phyloP scores from a whole-genome alignment of 2,329 filamentous ascomycete species.

The Leptosphaerulina australis region DNA sequence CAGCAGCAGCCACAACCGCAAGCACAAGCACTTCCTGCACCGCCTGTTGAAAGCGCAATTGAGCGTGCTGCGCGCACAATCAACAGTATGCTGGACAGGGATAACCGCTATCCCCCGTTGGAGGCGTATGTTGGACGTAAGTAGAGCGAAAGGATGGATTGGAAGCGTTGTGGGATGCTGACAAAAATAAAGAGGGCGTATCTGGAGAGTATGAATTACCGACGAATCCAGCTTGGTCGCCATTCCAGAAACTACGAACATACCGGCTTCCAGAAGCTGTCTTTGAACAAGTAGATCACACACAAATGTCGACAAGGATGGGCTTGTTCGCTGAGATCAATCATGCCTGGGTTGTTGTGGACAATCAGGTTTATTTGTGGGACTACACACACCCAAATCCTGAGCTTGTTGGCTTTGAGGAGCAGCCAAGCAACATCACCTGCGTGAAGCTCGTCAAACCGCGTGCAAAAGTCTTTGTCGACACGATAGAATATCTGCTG shows the following conservation, averaged over 20 bases:
- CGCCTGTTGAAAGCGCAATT: constrained; percentile 62
- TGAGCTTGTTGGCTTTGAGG: constrained; percentile 89
- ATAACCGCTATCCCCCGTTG: constrained; percentile 84
- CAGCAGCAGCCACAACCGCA: constrained; percentile 29
- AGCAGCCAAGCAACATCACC: constrained; percentile 85
- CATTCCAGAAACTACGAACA: constrained; percentile 84
- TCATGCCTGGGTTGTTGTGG: constrained; percentile 94
- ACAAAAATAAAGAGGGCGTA: constrained; percentile 70
- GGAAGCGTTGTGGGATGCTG: constrained; percentile 26
- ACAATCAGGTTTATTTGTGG: constrained; percentile 96
- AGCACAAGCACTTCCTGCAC: constrained; percentile 32
- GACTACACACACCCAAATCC: constrained; percentile 94
- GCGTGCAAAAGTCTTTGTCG: constrained; percentile 84
- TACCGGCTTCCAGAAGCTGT: constrained; percentile 91
- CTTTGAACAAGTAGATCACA: constrained; percentile 88
- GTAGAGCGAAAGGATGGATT: constrained; percentile 40
- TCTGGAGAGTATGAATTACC: constrained; percentile 91
- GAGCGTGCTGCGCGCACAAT: constrained; percentile 82
- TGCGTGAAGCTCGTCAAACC: constrained; percentile 88
- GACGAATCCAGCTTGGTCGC: constrained; percentile 72
- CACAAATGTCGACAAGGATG: constrained; percentile 89
- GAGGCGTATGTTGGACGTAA: constrained; percentile 88
- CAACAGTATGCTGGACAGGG: constrained; percentile 75
- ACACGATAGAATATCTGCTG: constrained; percentile 82
- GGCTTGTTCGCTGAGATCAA: constrained; percentile 93